Evolutionary conservation across 495 filamentous ascomycete species (phyloP).

Genomic region (Halenospora varia): DNA sequence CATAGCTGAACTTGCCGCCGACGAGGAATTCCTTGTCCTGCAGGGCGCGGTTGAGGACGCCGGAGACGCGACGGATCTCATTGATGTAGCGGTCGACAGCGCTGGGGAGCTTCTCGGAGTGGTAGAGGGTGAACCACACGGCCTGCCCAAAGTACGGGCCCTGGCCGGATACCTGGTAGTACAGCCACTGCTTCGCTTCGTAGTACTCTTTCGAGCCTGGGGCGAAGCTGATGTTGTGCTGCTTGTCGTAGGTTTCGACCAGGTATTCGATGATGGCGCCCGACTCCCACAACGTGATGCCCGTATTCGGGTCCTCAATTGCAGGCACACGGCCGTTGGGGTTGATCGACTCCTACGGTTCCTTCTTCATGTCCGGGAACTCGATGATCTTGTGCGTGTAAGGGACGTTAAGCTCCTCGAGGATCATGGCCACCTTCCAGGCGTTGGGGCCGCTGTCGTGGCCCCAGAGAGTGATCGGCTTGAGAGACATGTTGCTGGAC

Average conservation of each 20-base stretch:
- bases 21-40: constrained; percentile 18
- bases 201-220: constrained; percentile 35
- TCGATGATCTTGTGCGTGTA: constrained; percentile 41
- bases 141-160: constrained; percentile 63
- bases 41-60: constrained; percentile 33
- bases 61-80: constrained; percentile 36
- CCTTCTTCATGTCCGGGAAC: constrained; percentile 43
- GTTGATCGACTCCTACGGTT: constrained; percentile 53
- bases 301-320: constrained; percentile 29
- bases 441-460: constrained; percentile 54
- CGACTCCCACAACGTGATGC: constrained; percentile 44
- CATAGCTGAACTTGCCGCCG: constrained; percentile 18
- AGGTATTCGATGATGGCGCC: constrained; percentile 73
- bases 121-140: constrained; percentile 46
- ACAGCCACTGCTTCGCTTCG: constrained; percentile 59
- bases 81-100: constrained; percentile 42
- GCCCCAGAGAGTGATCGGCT: constrained; percentile 24
- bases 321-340: constrained; percentile 67
- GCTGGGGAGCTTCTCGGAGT: constrained; percentile 33
- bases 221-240: constrained; percentile 54
- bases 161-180: constrained; percentile 65
- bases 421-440: constrained; percentile 61
- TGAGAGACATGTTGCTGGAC: constrained; percentile 9
- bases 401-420: constrained; percentile 59
- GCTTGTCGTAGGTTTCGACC: constrained; percentile 64